Evolutionary conservation across 768 basidiomycete genomes (phyloP), one percentile per base, ranked within the genome.

Genomic region (Dacryopinax spathularia): DNA sequence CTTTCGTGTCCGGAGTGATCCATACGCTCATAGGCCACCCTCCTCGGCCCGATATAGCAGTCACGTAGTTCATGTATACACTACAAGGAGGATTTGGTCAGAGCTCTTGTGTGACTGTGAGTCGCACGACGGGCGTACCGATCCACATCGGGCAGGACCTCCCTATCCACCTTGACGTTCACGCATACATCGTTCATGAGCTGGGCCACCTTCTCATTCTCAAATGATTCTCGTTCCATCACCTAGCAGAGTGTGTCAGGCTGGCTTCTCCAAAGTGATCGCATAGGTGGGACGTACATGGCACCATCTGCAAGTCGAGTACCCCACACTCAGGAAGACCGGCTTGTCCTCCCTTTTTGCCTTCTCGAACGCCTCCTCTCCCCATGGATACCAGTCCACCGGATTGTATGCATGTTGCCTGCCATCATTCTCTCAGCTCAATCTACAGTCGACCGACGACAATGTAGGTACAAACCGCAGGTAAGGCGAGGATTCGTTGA

Each of bases 51-150:
- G 69, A 66, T 0, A 71, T 72, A 1, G 72, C 72, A 48, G 76
- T 76, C 0, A 78, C 66, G 69, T 75, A 77, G 1, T 69, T 74
- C 77, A 78, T 78, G 66, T 78, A 78, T n/a, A 78, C 64, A n/a
- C 76, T 65, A 66, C 13, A 29, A 10, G 10, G 10, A 29, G 31
- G 22, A 29, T 22, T 9, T 56, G 31, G 12, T 56, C 25, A 18
- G 29, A 6, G 18, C 13, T 27, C 13, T 3, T 56, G 6, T 10
- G 12, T 25, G 48, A n/a, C n/a, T n/a, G n/a, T n/a, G n/a, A n/a
- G n/a, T n/a, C n/a, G n/a, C n/a, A n/a, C n/a, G 13, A 20, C 9
- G 13, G 5, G 27, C 41, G n/a, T 33, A 48, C 41, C 62, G 22
- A 31, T 78, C 77, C 9, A 78, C 76, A 62, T 77, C 77, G 0